Evolutionary conservation across 2,329 filamentous ascomycete species (phyloP).

Genomic region (Pseudogymnoascus pannorum): DNA sequence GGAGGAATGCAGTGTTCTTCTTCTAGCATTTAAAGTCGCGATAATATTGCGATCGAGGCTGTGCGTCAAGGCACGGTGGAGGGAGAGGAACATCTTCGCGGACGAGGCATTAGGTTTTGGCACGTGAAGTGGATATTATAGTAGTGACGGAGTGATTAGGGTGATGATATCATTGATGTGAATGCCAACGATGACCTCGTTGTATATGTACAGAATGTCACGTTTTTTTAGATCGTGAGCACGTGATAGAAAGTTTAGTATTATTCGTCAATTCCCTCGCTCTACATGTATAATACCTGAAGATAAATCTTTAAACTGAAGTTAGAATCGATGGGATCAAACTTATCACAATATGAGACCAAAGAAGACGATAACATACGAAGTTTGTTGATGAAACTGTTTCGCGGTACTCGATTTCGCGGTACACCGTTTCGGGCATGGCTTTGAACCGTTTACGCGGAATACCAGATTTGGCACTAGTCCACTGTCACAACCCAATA

Average conservation of each 20-base stretch:
- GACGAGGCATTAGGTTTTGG: background rate
- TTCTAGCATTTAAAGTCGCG: background rate
- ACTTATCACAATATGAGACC: no score
- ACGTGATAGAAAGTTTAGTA: no score
- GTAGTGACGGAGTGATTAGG: background rate
- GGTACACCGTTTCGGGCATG: background rate
- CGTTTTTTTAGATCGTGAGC: background rate
- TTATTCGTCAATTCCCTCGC: background rate
- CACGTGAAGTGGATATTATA: constrained; percentile 1
- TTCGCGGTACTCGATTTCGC: background rate
- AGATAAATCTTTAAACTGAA: background rate
- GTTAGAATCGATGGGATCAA: background rate
- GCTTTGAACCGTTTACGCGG: background rate
- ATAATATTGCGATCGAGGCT: background rate
- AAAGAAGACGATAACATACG: background rate
- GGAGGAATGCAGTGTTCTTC: background rate
- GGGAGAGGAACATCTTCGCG: background rate
- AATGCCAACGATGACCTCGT: background rate
- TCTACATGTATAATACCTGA: background rate
- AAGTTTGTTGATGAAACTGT: no score
- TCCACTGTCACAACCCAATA: background rate
- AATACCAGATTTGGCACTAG: background rate
- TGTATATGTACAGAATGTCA: background rate
- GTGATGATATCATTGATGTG: constrained; percentile 2
- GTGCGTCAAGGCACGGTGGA: background rate